phyloP scores from a whole-genome alignment of 495 filamentous ascomycete genomes.

The Penicillium subrubescens region DNA sequence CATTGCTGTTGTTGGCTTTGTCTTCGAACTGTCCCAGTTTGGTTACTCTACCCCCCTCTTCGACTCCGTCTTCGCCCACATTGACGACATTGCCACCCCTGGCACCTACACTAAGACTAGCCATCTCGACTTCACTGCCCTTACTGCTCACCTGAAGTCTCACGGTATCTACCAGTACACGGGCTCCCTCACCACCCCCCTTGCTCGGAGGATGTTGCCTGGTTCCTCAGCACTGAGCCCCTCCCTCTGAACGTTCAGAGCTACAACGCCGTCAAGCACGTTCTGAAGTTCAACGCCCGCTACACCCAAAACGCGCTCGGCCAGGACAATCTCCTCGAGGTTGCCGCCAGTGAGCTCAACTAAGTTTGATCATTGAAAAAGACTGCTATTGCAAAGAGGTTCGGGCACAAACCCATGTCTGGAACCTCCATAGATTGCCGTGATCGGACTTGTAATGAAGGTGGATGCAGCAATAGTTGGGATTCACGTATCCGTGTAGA shows the following conservation, averaged over 20 bases:
- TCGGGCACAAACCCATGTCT: no score
- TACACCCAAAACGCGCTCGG: constrained; percentile 62
- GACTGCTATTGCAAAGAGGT: no score
- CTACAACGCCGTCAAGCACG: constrained; percentile 56
- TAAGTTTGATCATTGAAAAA: no score
- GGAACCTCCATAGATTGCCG: no score
- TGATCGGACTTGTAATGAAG: not conserved
- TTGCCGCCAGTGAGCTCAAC: constrained; percentile 24
- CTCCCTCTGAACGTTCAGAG: constrained; percentile 54
- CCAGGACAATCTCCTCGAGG: constrained; percentile 52
- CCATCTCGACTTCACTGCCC: constrained; percentile 55
- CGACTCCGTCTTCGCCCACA: constrained; percentile 52
- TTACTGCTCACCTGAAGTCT: constrained; percentile 51
- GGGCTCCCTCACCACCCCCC: constrained; percentile 72
- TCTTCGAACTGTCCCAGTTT: constrained; percentile 57
- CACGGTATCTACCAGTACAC: constrained; percentile 57
- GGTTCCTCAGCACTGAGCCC: constrained; percentile 56
- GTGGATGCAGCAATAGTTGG: no score
- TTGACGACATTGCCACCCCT: constrained; percentile 54
- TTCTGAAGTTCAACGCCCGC: constrained; percentile 67
- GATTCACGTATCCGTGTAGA: no score
- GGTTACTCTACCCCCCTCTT: constrained; percentile 51
- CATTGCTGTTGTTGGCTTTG: constrained; percentile 60
- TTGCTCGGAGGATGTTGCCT: constrained; percentile 62
- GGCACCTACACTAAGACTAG: constrained; percentile 58